phyloP scores from a whole-genome alignment of 2,329 filamentous ascomycete genomes.

The Fusarium sp. region DNA sequence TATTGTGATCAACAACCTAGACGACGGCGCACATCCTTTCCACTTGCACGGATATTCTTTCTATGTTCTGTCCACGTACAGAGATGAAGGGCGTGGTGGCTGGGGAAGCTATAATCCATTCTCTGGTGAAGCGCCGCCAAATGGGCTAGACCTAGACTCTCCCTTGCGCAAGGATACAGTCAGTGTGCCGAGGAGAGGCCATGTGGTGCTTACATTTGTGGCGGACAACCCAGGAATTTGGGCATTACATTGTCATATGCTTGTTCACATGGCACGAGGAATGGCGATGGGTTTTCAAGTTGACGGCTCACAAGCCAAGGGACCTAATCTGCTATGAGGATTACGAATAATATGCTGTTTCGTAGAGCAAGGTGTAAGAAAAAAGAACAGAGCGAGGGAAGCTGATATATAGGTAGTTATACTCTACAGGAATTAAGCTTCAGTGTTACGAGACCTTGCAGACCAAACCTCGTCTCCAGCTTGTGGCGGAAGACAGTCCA shows the following conservation, averaged over 20 bases:
- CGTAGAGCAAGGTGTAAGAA: too few relatives aligned
- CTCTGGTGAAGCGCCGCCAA: not conserved
- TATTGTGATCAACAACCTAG: not conserved
- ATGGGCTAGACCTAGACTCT: not conserved
- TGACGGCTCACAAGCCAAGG: not conserved
- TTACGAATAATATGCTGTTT: too few relatives aligned
- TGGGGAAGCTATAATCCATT: constrained; percentile 6
- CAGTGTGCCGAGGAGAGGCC: constrained; percentile 3
- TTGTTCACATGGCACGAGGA: constrained; percentile 21
- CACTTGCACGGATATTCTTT: constrained; percentile 10
- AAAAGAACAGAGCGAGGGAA: too few relatives aligned
- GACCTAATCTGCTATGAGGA: too few relatives aligned
- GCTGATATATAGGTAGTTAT: too few relatives aligned
- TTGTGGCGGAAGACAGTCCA: too few relatives aligned
- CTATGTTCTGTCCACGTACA: constrained; percentile 2
- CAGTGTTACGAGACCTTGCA: too few relatives aligned
- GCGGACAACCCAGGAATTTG: constrained; percentile 14
- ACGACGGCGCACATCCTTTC: constrained; percentile 13
- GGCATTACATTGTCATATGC: constrained; percentile 25
- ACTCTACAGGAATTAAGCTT: too few relatives aligned
- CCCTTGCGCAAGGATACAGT: not conserved
- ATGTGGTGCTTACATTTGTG: not conserved
- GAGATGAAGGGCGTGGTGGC: not conserved
- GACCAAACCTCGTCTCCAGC: too few relatives aligned
- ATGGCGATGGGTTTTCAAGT: constrained; percentile 16